A percentile compares a stretch with the other conserved stretches of the same genome.
Conservation (phyloP, 495 filamentous ascomycete species). For the Penicillium pulvis region DNA sequence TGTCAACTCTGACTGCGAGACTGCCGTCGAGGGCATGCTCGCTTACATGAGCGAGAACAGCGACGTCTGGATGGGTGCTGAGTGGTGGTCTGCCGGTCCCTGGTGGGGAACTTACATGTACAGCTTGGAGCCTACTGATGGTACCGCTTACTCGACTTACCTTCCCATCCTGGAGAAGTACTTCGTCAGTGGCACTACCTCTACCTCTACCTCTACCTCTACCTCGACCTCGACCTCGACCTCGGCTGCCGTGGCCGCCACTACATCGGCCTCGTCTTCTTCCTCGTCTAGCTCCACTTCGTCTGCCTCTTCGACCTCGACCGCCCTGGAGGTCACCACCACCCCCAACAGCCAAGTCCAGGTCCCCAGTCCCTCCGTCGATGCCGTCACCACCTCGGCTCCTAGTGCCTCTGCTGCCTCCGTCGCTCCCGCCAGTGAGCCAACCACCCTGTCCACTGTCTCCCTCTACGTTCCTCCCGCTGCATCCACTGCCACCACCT, state of each 20-base stretch:
- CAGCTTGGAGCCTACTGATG: constrained; percentile 58
- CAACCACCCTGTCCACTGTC: constrained; percentile 7
- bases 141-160: constrained; percentile 50
- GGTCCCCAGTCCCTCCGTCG: constrained; percentile 12
- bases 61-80: constrained; percentile 70
- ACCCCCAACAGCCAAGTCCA: constrained; percentile 21
- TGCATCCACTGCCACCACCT: constrained; percentile 17
- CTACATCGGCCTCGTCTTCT: constrained; percentile 9
- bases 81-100: constrained; percentile 71
- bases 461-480: constrained; percentile 16
- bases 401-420: background rate
- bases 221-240: constrained; percentile 6
- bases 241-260: background rate
- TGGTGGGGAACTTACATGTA: constrained; percentile 63
- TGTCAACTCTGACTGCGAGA: constrained; percentile 63
- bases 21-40: constrained; percentile 66
- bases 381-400: constrained; percentile 9
- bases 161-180: constrained; percentile 39
- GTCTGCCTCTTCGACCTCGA: constrained; percentile 13
- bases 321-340: constrained; percentile 13
- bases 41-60: constrained; percentile 56
- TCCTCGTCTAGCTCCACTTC: constrained; percentile 5
- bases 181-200: constrained; percentile 23
- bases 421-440: background rate
- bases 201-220: constrained; percentile 5